phyloP scores from a whole-genome alignment of 441 rosid species.

The Populus hybrid region DNA sequence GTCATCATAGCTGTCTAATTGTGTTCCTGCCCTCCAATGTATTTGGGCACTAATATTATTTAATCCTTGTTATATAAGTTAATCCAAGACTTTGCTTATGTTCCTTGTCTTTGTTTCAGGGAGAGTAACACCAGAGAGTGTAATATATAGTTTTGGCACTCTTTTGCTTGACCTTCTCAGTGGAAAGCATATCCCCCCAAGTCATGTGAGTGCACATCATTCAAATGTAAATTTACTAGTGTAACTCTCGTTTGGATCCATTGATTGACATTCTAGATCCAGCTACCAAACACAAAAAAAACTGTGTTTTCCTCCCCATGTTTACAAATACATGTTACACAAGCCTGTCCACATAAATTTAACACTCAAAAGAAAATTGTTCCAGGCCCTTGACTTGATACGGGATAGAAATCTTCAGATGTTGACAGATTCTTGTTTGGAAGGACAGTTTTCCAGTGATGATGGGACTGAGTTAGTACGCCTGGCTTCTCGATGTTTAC shows the following conservation, averaged over 20 bases:
- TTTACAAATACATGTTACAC: not conserved
- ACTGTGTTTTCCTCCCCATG: not conserved
- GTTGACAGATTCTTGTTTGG: conserved; percentile 42
- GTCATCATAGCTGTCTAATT: not conserved
- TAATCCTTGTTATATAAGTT: not conserved
- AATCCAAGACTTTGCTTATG: not conserved
- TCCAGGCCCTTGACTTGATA: conserved; percentile 89
- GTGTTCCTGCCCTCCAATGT: not conserved
- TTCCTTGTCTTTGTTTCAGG: not conserved
- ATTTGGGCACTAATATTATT: not conserved
- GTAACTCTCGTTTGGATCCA: not conserved
- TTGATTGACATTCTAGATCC: not conserved
- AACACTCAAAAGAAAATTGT: conserved; percentile 17
- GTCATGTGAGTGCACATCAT: conserved; percentile 60
- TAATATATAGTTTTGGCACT: no score
- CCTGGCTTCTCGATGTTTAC: conserved; percentile 85
- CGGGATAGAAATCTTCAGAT: conserved; percentile 73
- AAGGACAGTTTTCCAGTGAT: conserved; percentile 74
- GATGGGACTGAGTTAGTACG: conserved; percentile 90
- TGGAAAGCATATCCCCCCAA: conserved; percentile 35
- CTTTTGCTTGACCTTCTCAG: no score
- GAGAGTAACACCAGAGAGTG: no score
- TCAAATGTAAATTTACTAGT: not conserved
- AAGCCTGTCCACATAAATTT: not conserved
- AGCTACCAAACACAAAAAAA: not conserved